Base-by-base conservation (phyloP, 176 grass and related monocot species). In the Metroxylon sagu region DNA sequence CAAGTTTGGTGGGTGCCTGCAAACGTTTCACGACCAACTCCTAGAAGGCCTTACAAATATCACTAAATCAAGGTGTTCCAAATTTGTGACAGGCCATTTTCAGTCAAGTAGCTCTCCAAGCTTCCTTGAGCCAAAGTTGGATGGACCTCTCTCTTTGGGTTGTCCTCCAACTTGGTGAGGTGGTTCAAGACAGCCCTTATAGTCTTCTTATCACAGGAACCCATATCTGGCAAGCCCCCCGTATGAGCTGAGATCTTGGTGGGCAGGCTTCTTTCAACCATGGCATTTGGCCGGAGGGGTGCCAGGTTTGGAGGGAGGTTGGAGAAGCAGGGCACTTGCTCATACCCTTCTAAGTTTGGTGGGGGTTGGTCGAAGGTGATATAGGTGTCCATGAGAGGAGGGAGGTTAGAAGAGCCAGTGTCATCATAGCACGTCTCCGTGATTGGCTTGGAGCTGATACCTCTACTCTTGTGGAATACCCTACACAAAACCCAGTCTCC, bases 241-340 rank as follows among this genome's bases (percentile, higher is more conserved):
- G 2, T 39, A 8, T 39, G 35, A 2, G 35, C 35, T 28, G 17
- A 5, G 55, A 35, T 28, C 56, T 7, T 28, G 39, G 21, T 35
- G n/a, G 10, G 52, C 6, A 77, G 70, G 70, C 50, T 66, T 31
- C 39, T 72, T 59, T 80, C 72, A 53, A 29, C 66, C 8, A 14
- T 14, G 35, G 35, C 35, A 43, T 43, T 43, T 14, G 35, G 8
- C 8, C 1, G 10, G 35, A 12, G 35, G 0, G 8, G 12, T 43
- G 35, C 7, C 19, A 66, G 8, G 25, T 18, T 43, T 6, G 74
- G 82, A 23, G 59, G 57, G 56, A 77, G 74, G 59, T 77, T 85
- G 86, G 91, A 87, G 86, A 96, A 90, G 91, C 86, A 96, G 91
- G 91, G 57, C 80, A 96, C 83, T 85, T 90, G 86, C 83, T 74